Evolutionary conservation across 495 filamentous ascomycete species (phyloP), one percentile per base, ranked within the genome.

Genomic region (Annulohypoxylon stygium): DNA sequence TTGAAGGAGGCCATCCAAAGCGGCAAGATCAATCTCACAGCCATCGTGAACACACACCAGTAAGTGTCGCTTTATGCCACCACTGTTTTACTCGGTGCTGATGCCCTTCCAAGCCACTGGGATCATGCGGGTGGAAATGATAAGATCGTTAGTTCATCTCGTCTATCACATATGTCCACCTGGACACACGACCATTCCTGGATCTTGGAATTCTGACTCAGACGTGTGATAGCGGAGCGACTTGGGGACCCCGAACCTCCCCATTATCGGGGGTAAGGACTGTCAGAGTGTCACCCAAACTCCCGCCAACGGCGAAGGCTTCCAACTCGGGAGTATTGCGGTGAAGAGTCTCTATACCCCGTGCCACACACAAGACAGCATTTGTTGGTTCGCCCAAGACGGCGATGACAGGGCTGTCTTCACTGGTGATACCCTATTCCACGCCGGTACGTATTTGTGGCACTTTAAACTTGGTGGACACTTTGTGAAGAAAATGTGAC

Each of bases 41-140:
- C 90, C 8, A 97, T 99, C 79, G 90, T 98, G 65, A 99, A 98
- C 75, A 99, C 96, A 1, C 96, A 99, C 75, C 97, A 98, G 95
- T 97, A 84, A 79, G 91, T 43, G 33, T 25, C 25, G 34, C 53
- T 26, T 54, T 0, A 8, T 55, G 18, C 39, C 34, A 25, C 37
- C 47, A n/a, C 9, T 47, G 33, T 34, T 33, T 30, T 18, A 53
- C 10, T 37, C 18, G 18, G 41, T 54, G 8, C 43, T 71, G 51
- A 73, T 16, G 12, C 61, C 50, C 54, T 16, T 9, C 66, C 20
- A 68, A 97, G 95, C 78, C 96, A 99, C 80, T 90, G 91, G 87
- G 96, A 99, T 74, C 96, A 99, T 83, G 91, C 96, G 11, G 96
- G 96, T 53, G 96, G 96, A 1, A 99, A 99, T 77, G 84, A 88